Conservation (phyloP, 208 protist genomes). For the Acanthamoeba divionensis region DNA sequence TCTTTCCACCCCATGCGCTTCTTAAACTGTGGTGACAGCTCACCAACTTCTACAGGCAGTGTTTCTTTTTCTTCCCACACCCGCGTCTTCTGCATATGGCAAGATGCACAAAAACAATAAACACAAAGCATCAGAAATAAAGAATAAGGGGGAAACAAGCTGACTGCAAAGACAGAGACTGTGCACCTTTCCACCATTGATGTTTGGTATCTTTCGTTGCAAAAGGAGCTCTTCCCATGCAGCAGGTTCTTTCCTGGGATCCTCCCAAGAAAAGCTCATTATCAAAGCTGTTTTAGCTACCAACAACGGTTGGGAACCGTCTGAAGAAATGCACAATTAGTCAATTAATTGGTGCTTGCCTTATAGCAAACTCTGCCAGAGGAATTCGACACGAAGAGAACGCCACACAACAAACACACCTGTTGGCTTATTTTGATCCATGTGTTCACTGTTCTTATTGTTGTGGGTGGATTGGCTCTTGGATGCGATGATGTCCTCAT, state of each 20-base stretch:
- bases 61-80: background rate
- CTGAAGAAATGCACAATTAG: too few relatives aligned
- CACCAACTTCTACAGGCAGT: background rate
- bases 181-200: background rate
- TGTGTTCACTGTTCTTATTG: too few relatives aligned
- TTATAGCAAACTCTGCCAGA: too few relatives aligned
- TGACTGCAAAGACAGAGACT: background rate
- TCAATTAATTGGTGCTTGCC: too few relatives aligned
- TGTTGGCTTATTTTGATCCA: too few relatives aligned
- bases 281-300: background rate
- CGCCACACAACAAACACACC: too few relatives aligned
- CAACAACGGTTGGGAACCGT: background rate
- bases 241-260: slow-evolving; percentile 3
- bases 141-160: background rate
- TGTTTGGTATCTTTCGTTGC: background rate
- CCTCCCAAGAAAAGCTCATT: slow-evolving; percentile 26
- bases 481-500: too few relatives aligned
- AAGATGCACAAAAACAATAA: background rate
- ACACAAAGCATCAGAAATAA: background rate
- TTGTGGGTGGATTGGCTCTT: too few relatives aligned
- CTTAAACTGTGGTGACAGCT: background rate
- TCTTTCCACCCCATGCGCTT: slow-evolving; percentile 34
- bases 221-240: background rate
- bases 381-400: too few relatives aligned
- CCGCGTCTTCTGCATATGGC: background rate